Evolutionary conservation across 1,284 basidiomycete genomes (phyloP).

Genomic region (Leccinum subatratum): DNA sequence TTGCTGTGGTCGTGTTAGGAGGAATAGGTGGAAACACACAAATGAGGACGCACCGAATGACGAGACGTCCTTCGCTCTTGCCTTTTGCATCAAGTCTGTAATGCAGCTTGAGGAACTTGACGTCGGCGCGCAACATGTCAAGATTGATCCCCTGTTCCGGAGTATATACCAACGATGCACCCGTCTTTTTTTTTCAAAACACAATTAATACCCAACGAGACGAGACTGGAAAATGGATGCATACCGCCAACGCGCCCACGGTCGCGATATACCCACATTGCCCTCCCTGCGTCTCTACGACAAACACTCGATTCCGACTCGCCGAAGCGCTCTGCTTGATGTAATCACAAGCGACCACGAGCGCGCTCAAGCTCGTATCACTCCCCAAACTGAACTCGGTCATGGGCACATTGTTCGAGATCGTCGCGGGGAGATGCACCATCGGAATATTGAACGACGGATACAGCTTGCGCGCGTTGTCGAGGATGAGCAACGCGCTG

Average conservation of each 20-base stretch:
- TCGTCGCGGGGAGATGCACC: slow-evolving; percentile 89
- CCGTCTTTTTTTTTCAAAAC: slow-evolving; percentile 47
- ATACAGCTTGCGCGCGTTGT: slow-evolving; percentile 77
- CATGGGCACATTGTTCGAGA: slow-evolving; percentile 97
- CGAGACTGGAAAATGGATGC: slow-evolving; percentile 28
- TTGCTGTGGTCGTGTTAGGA: slow-evolving; percentile 49
- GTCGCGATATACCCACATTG: slow-evolving; percentile 94
- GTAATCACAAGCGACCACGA: slow-evolving; percentile 97
- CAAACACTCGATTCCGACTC: slow-evolving; percentile 91
- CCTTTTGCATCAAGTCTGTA: slow-evolving; percentile 86
- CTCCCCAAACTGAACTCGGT: slow-evolving; percentile 94
- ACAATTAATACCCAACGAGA: slow-evolving; percentile 1
- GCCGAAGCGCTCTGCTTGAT: slow-evolving; percentile 98
- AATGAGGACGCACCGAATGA: slow-evolving; percentile 64
- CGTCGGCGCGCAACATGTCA: slow-evolving; percentile 77
- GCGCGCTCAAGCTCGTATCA: slow-evolving; percentile 93
- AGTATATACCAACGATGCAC: slow-evolving; percentile 90
- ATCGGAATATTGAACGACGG: slow-evolving; percentile 92
- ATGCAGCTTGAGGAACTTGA: slow-evolving; percentile 83
- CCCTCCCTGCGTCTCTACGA: slow-evolving; percentile 97
- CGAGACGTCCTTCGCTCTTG: slow-evolving; percentile 86
- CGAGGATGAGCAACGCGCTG: slow-evolving; percentile 71
- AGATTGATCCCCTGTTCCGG: slow-evolving; percentile 88
- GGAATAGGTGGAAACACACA: background rate
- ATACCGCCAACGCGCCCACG: slow-evolving; percentile 89